These are phyloP conservation scores for Cladosporium austrohemisphaericum DNA, from an alignment of 2,329 filamentous ascomycete species.

Conservation along the genomic window DNA sequence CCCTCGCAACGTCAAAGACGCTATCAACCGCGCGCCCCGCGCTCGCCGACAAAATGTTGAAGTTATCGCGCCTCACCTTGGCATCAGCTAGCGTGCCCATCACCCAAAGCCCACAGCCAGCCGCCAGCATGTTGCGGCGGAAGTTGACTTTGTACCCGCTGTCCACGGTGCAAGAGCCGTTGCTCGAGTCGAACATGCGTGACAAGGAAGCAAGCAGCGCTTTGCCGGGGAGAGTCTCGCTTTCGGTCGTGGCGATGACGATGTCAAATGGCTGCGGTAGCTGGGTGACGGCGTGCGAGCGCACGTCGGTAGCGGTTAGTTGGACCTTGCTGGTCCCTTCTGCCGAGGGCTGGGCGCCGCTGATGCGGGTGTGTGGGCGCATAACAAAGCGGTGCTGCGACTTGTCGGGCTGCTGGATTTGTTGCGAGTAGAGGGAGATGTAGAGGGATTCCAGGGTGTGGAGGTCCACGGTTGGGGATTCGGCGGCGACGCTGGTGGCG, in stretches of 20 bases:
- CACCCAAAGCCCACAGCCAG: slow-evolving; percentile 24
- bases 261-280: slow-evolving; percentile 19
- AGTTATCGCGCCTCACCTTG: slow-evolving; percentile 21
- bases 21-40: slow-evolving; percentile 19
- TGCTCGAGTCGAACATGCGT: slow-evolving; percentile 19
- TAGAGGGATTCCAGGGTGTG: slow-evolving; percentile 24
- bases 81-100: slow-evolving; percentile 22
- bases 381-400: slow-evolving; percentile 23
- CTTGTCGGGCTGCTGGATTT: slow-evolving; percentile 19
- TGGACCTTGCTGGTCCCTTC: slow-evolving; percentile 14
- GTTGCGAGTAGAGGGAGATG: slow-evolving; percentile 25
- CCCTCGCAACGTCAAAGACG: slow-evolving; percentile 17
- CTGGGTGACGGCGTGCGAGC: slow-evolving; percentile 17
- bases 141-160: slow-evolving; percentile 25
- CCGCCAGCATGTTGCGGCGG: slow-evolving; percentile 17
- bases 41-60: slow-evolving; percentile 23
- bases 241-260: slow-evolving; percentile 23
- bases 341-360: slow-evolving; percentile 14
- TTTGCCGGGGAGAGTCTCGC: slow-evolving; percentile 17
- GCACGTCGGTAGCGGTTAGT: slow-evolving; percentile 17
- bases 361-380: slow-evolving; percentile 18
- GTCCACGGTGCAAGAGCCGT: slow-evolving; percentile 19
- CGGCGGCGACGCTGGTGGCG: slow-evolving; percentile 10
- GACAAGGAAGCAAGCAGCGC: slow-evolving; percentile 17
- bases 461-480: slow-evolving; percentile 21